These are phyloP conservation scores for Aspergillus aculeatus DNA, from an alignment of 2,329 filamentous ascomycete species.

Conservation along the genomic window DNA sequence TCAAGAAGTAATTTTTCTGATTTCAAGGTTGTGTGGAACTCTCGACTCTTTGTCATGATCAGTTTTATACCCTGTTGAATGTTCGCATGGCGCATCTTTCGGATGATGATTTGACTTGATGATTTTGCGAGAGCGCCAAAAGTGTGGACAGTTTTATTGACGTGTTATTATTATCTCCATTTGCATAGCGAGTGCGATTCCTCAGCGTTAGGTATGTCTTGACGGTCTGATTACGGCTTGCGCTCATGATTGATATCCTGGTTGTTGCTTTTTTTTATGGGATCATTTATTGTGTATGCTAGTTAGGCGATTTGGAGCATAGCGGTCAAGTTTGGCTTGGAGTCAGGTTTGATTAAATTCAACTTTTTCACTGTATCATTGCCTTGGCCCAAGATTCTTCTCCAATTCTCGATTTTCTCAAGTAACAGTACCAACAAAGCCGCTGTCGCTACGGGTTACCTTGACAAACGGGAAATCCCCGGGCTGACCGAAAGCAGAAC, in stretches of 20 bases:
- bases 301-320: not conserved
- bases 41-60: conserved; percentile 6
- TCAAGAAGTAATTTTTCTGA: conserved; percentile 47
- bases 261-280: not conserved
- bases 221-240: conserved; percentile 10
- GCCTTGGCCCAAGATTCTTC: too few species aligned
- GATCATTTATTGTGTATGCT: not conserved
- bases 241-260: conserved; percentile 10
- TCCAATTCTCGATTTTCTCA: not conserved
- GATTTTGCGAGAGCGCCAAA: conserved; percentile 5
- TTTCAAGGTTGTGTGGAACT: conserved; percentile 2
- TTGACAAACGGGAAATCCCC: not conserved
- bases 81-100: conserved; percentile 5
- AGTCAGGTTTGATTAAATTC: not conserved
- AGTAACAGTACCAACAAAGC: not conserved
- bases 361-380: not conserved
- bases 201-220: conserved; percentile 14
- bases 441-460: too few species aligned
- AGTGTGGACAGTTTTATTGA: conserved; percentile 7
- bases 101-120: not conserved
- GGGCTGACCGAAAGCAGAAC: not conserved
- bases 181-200: conserved; percentile 23
- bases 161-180: conserved; percentile 12
- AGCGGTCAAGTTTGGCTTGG: not conserved
- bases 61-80: conserved; percentile 18